phyloP scores from a whole-genome alignment of 306 rosid genomes.

The Dryas alaskensis region DNA sequence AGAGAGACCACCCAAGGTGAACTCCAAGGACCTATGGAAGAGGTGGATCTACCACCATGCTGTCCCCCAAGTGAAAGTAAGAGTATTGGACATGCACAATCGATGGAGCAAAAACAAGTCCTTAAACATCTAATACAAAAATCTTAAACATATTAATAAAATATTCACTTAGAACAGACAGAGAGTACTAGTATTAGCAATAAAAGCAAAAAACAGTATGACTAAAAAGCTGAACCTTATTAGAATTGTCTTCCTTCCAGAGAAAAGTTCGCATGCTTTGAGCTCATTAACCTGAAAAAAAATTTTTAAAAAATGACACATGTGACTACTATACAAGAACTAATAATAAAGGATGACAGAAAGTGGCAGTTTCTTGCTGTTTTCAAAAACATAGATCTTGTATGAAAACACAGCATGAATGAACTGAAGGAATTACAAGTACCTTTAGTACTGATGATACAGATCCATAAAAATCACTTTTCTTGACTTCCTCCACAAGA shows the following conservation, averaged over 20 bases:
- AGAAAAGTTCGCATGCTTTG: conserved; percentile 43
- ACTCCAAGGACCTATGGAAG: neutral
- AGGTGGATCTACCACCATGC: neutral
- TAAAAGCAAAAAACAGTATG: conserved; percentile 23
- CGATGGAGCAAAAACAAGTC: neutral
- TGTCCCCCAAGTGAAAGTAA: neutral
- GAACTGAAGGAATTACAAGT: conserved; percentile 20
- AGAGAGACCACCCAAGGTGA: neutral
- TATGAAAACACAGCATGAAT: conserved; percentile 8
- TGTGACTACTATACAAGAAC: conserved; percentile 8
- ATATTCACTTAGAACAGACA: conserved; percentile 13
- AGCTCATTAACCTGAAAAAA: conserved; percentile 59
- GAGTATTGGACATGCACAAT: neutral
- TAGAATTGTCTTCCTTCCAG: conserved; percentile 49
- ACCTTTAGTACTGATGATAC: conserved; percentile 87
- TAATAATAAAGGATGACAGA: conserved; percentile 16
- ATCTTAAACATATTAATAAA: neutral
- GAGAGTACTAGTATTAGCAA: neutral
- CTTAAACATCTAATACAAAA: neutral
- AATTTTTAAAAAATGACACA: conserved; percentile 18
- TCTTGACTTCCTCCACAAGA: conserved; percentile 85
- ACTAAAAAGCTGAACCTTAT: conserved; percentile 57
- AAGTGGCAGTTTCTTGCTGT: conserved; percentile 16
- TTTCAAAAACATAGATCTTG: conserved; percentile 8
- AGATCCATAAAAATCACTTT: conserved; percentile 89